Base-by-base conservation (phyloP, 2,329 filamentous ascomycete species). In the Septoria petroselini region DNA sequence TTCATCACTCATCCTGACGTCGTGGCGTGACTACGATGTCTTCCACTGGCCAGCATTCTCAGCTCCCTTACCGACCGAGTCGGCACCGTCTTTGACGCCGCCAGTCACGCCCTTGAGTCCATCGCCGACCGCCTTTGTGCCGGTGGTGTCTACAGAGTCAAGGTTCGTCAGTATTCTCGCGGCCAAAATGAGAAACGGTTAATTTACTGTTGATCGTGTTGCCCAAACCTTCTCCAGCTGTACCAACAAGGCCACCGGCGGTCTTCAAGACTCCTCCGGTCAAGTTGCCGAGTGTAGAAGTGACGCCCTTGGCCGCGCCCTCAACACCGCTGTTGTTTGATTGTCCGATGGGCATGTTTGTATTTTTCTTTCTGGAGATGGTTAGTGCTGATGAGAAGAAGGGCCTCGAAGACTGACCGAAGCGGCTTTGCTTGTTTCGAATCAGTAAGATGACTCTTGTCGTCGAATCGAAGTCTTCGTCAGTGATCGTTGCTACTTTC, bases 261-360 rank as follows among this genome's bases (percentile, higher is more conserved):
- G 76, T 80, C 52, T 75, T 74, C 5, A 75, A 71, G 14, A 79
- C 65, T 29, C 78, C 78, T n/a, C 76, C 77, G 33, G 74, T 72
- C 0, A 74, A 74, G 62, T 81, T 81, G 41, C 78, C 78, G 19
- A 65, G 27, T 6, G 64, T 64, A 7, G 63, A 66, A 7, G 64
- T 67, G 9, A 65, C 62, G 49, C 61, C 55, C 48, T 67, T 66
- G n/a, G 63, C 64, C 9, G 53, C 61, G 18, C 61, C 59, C 34
- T 63, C 55, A 14, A 56, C 64, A 37, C 63, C 63, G 19, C 50
- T 47, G 39, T 55, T 48, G 45, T 41, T 47, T 15, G 43, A 40
- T 21, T 39, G 30, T 50, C 50, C 44, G 44, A 52, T 41, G 12
- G 48, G 48, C 48, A 51, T 52, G 21, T 14, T 37, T 44, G 49